Evolutionary conservation across 305 asterid genomes (phyloP).

Genomic region (Rubia balearica): DNA sequence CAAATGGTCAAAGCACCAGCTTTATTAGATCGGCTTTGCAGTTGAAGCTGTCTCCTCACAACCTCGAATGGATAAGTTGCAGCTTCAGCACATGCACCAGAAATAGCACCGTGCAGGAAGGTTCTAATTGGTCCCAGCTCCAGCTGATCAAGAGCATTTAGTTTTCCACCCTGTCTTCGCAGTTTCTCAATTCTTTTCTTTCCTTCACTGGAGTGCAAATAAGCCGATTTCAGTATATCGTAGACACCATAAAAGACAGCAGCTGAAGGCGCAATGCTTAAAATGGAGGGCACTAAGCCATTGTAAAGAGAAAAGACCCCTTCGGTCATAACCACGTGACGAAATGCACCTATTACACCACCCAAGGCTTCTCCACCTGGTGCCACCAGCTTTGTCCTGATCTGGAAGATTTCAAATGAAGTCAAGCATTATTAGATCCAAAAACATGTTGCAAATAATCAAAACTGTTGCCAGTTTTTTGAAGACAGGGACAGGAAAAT

Average conservation of each 20-base stretch:
- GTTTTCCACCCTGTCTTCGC: slow-evolving; percentile 52
- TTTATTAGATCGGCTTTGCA: slow-evolving; percentile 72
- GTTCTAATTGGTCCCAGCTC: slow-evolving; percentile 94
- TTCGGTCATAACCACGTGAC: slow-evolving; percentile 62
- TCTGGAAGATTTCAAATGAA: slow-evolving; percentile 39
- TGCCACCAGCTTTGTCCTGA: slow-evolving; percentile 90
- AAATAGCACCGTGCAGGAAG: slow-evolving; percentile 82
- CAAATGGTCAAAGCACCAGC: slow-evolving; percentile 65
- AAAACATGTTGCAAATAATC: background rate
- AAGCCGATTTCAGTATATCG: slow-evolving; percentile 78
- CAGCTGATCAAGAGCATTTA: slow-evolving; percentile 78
- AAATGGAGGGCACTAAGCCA: slow-evolving; percentile 76
- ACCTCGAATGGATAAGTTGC: slow-evolving; percentile 96
- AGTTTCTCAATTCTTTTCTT: slow-evolving; percentile 53
- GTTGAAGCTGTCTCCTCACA: slow-evolving; percentile 84
- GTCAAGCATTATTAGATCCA: slow-evolving; percentile 10
- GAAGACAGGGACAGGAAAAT: background rate
- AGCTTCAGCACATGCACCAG: slow-evolving; percentile 99
- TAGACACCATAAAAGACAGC: slow-evolving; percentile 90
- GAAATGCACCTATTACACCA: slow-evolving; percentile 90
- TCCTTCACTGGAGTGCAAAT: slow-evolving; percentile 85
- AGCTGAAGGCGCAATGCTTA: slow-evolving; percentile 90
- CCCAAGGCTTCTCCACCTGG: slow-evolving; percentile 91
- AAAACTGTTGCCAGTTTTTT: slow-evolving; percentile 2
- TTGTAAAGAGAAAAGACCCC: slow-evolving; percentile 83